These are phyloP conservation scores for Phytophthora agathidicida DNA, from an alignment of 352 stramenopile species.

Conservation along the genomic window DNA sequence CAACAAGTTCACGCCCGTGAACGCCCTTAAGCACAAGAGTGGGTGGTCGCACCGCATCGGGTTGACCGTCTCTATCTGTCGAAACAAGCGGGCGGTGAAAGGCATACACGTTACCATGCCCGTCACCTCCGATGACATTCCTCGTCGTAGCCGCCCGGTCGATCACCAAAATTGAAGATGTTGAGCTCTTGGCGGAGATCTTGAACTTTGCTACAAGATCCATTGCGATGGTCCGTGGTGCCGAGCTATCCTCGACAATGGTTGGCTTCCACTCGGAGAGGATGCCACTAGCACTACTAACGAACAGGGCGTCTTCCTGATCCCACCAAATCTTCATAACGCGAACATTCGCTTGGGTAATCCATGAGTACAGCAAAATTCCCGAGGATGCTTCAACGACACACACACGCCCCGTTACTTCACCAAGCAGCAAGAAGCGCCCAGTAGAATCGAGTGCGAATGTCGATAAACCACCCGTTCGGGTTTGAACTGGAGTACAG, in stretches of 20 bases:
- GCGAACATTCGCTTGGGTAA: slow-evolving; percentile 49
- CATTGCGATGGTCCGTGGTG: slow-evolving; percentile 19
- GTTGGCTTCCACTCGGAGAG: slow-evolving; percentile 63
- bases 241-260: slow-evolving; percentile 5
- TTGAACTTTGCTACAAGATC: slow-evolving; percentile 53
- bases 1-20: slow-evolving; percentile 75
- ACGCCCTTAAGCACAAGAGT: slow-evolving; percentile 49
- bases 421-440: slow-evolving; percentile 57
- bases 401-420: slow-evolving; percentile 51
- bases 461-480: slow-evolving; percentile 43
- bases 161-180: slow-evolving; percentile 54
- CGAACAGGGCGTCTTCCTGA: slow-evolving; percentile 53
- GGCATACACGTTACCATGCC: slow-evolving; percentile 69
- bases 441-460: slow-evolving; percentile 44
- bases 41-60: slow-evolving; percentile 10
- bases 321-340: slow-evolving; percentile 84
- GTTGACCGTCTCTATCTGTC: neutral
- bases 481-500: slow-evolving; percentile 8
- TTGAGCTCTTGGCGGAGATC: slow-evolving; percentile 65
- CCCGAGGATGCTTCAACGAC: slow-evolving; percentile 53
- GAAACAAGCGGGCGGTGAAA: slow-evolving; percentile 50
- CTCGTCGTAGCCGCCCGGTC: slow-evolving; percentile 40
- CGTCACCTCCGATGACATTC: slow-evolving; percentile 76
- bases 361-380: slow-evolving; percentile 45
- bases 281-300: slow-evolving; percentile 61